Evolutionary conservation across 352 stramenopile genomes (phyloP), one percentile per base, ranked within the genome.

Genomic region (Globisporangium echinulatum): DNA sequence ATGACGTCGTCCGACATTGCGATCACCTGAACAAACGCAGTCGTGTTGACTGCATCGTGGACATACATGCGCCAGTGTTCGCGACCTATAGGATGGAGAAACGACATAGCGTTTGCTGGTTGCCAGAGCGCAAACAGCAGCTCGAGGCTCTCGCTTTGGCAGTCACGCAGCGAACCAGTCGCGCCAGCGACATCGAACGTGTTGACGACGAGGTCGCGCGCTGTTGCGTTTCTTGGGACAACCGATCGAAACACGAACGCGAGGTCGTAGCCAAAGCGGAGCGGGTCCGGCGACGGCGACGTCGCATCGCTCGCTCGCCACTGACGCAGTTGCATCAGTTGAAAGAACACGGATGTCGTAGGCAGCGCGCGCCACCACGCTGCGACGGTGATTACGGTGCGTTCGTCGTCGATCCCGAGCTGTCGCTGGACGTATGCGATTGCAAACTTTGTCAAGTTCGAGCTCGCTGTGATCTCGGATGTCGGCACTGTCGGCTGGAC

Each of bases 211-310:
- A 90, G 57, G 56, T 77, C 60, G 1, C 15, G 39, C 7, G 42
- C 36, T 7, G 69, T 63, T 0, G 66, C 74, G 38, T 61, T 64
- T 48, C 77, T 63, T 19, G 59, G 7, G 0, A 85, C 58, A 2
- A 13, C 37, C 0, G 33, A 46, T 19, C 68, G 60, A 15, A 90
- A 73, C 0, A 90, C 74, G 14, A 63, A 66, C 0, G 63, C 59
- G 14, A 90, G 58, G 9, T 64, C 70, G 48, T 67, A 90, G 17
- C 74, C 79, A 33, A 87, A 82, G 8, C 67, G 61, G 1, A 77
- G 54, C 0, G 73, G 71, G 11, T 89, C 71, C 33, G 52, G 44
- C 0, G 59, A 62, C 7, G 66, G 55, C 17, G 63, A 42, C 5
- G 51, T 1, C 17, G 46, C 46, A 50, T 8, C 33, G n/a, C 37